Evolutionary conservation across 805 yeast genomes (phyloP), one percentile per base, ranked within the genome.

Genomic region (Yarrowia sp.): DNA sequence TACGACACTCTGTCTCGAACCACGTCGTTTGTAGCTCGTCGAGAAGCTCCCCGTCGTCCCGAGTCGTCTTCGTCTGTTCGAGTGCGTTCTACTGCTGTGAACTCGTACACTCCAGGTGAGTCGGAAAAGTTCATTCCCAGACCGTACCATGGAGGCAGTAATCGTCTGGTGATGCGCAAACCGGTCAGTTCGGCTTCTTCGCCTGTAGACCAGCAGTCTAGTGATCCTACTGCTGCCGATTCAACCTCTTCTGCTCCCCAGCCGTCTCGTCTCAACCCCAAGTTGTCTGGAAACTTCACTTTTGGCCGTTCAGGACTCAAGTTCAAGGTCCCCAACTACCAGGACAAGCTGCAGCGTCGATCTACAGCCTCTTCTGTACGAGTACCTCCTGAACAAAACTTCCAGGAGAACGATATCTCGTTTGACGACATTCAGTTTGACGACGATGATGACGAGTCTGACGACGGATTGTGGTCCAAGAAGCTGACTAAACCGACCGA

Each of bases 351-450:
- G 30, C 40, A 30, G 32, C 21, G 49, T 16, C 38, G 51, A 9
- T 41, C 63, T 1, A 58, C 51, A 0, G 40, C 63, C 2, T 30
- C 51, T 2, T 58, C 63, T 7, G 51, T 58, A 16, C n/a, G 52
- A 2, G 33, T 41, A 2, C 21, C 49, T 3, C 62, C 43, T 2
- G 56, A 77, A 77, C 19, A 77, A 75, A 5, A 88, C 83, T 89
- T 89, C 75, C 81, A 80, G 51, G 96, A 91, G 68, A 89, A 89
- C 70, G 82, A 80, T 2, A 82, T 91, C 33, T 83, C 85, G 1
- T 92, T 92, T 77, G 88, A 58, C 22, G 63, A 58, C 44, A 58
- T 58, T 33, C 69, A 77, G 71, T 66, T 68, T 70, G 73, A 73
- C 58, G 70, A 67, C 35, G 71, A 67, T n/a, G 70, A 68, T 17